Percentiles rank a stretch among this genome's conserved stretches.
These are phyloP conservation scores for Aspergillus phoenicis DNA, from an alignment of 2,329 filamentous ascomycete genomes.

Conservation along the genomic window DNA sequence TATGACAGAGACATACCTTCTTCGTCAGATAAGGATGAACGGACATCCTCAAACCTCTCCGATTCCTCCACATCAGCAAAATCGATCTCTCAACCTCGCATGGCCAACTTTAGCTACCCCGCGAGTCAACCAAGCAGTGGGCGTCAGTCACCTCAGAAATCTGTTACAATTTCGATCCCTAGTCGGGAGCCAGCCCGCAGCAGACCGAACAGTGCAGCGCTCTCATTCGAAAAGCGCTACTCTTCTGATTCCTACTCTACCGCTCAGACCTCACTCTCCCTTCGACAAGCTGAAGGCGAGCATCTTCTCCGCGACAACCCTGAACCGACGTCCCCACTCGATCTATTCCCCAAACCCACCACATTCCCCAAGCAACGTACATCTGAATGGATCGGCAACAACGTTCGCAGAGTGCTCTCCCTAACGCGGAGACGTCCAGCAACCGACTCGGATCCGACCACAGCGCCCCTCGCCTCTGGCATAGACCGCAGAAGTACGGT, in stretches of 20 bases:
- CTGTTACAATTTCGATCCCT: conserved; percentile 23
- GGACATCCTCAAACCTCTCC: conserved; percentile 59
- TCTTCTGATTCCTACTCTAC: conserved; percentile 56
- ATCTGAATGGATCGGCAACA: conserved; percentile 71
- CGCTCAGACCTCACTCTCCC: conserved; percentile 52
- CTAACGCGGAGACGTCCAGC: conserved; percentile 37
- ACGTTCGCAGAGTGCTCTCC: conserved; percentile 65
- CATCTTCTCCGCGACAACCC: conserved; percentile 51
- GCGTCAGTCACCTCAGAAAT: conserved; percentile 29
- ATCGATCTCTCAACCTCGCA: conserved; percentile 24
- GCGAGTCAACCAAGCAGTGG: conserved; percentile 28
- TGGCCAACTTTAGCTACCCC: conserved; percentile 24
- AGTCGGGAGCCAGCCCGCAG: conserved; percentile 25
- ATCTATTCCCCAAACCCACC: conserved; percentile 32
- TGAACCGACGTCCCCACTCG: conserved; percentile 28
- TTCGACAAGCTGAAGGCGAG: conserved; percentile 56
- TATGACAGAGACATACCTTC: conserved; percentile 33
- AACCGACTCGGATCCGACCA: conserved; percentile 19
- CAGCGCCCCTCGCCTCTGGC: conserved; percentile 30
- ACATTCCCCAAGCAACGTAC: conserved; percentile 48
- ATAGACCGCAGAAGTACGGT: conserved; percentile 31
- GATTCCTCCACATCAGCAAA: conserved; percentile 48
- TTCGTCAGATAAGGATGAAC: conserved; percentile 56
- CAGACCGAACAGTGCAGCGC: conserved; percentile 29
- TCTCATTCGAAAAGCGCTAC: conserved; percentile 38